Conservation (phyloP, 129 eudicot genomes). For the Lonicera japonica region DNA sequence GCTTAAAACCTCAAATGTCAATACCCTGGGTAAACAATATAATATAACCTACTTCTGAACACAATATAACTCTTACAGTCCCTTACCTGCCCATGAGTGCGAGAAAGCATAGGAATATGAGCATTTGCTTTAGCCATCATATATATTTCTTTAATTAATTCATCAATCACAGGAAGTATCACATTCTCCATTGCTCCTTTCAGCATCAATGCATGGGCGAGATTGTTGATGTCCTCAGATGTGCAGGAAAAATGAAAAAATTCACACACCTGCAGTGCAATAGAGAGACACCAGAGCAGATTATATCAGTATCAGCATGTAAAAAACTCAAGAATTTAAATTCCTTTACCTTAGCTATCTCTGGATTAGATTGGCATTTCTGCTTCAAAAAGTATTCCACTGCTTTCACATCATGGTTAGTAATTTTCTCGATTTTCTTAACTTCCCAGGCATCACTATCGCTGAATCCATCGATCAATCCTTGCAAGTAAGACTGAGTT, state of each 20-base stretch:
- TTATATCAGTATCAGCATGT: not conserved
- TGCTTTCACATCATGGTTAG: constrained; percentile 98
- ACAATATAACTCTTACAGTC: not conserved
- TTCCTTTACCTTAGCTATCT: constrained; percentile 57
- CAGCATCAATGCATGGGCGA: constrained; percentile 91
- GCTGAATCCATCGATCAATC: constrained; percentile 58
- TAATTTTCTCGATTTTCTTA: constrained; percentile 76
- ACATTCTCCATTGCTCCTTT: constrained; percentile 60
- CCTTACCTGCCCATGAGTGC: constrained; percentile 99
- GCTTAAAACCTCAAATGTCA: no score
- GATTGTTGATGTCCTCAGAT: constrained; percentile 95
- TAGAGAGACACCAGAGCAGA: not conserved
- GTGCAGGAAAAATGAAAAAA: constrained; percentile 99
- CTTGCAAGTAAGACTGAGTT: constrained; percentile 48
- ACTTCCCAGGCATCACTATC: constrained; percentile 76
- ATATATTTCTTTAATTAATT: constrained; percentile 47
- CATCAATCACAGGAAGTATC: constrained; percentile 70
- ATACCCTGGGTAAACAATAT: no score
- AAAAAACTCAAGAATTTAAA: not conserved
- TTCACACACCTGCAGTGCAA: constrained; percentile 65
- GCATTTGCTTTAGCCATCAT: constrained; percentile 64
- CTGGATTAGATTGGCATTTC: constrained; percentile 80
- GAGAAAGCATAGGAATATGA: constrained; percentile 84
- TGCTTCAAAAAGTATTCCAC: constrained; percentile 93
- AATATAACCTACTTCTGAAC: no score